These are phyloP conservation scores for Solanum dulcamara DNA, from an alignment of 257 asterid genomes.

Conservation along the genomic window DNA sequence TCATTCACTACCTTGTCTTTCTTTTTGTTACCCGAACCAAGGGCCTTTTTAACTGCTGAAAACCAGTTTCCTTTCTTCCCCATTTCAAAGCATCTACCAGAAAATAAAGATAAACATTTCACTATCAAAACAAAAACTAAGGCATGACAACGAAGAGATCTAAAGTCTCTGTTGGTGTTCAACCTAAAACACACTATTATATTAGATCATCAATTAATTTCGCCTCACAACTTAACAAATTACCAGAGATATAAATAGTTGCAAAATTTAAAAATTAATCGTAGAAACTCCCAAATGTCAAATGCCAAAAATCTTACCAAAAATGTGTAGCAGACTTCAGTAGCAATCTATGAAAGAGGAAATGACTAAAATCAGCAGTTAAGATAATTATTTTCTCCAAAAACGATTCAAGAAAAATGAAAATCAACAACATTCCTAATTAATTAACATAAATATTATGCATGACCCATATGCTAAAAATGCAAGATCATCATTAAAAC, in stretches of 20 bases:
- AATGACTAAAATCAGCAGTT: background rate
- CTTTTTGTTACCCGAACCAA: slow-evolving; percentile 32
- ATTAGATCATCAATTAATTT: background rate
- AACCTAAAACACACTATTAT: background rate
- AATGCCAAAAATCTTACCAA: background rate
- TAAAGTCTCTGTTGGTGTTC: background rate
- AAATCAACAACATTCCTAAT: background rate
- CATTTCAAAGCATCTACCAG: slow-evolving; percentile 29
- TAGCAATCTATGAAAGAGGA: background rate
- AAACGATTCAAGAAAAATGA: background rate
- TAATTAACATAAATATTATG: background rate
- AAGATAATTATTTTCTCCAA: background rate
- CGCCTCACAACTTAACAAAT: background rate
- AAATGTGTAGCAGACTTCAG: background rate
- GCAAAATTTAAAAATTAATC: background rate
- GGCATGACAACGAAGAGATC: background rate
- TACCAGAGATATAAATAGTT: background rate
- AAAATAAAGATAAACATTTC: background rate
- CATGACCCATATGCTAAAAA: background rate
- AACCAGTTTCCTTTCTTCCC: slow-evolving; percentile 56
- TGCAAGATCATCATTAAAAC: background rate
- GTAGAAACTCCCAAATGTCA: background rate
- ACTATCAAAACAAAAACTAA: background rate
- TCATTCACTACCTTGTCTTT: slow-evolving; percentile 32
- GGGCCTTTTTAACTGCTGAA: slow-evolving; percentile 43